Evolutionary conservation across 495 filamentous ascomycete species (phyloP), one percentile per base, ranked within the genome.

Genomic region (Penicillium argentinense): DNA sequence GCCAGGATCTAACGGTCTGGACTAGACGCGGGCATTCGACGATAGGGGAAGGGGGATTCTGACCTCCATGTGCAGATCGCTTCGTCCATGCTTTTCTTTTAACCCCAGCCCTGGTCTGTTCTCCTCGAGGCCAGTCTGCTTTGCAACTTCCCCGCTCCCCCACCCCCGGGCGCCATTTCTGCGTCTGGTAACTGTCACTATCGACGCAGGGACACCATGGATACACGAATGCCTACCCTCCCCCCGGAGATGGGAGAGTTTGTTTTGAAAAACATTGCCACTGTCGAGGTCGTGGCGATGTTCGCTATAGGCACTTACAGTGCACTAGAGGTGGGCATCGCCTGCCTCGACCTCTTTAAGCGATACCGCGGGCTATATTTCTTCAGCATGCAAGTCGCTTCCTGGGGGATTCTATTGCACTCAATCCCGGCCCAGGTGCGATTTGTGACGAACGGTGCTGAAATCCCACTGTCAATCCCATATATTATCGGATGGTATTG

Each of bases 401-500:
- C 57, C 5, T 61, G 59, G 44, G 66, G 65, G 1, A 63, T 63
- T n/a, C 11, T 59, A 4, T 11, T 72, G 0, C 53, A 72, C 39
- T 47, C 45, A 5, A 41, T 68, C 2, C 30, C 51, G 9, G 39
- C 47, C 3, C 39, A 48, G 33, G 2, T 51, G 0, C 42, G 30
- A 3, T 62, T 28, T 4, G 5, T 41, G 3, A n/a, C 12, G 0
- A 1, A 5, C 2, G 40, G 40, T 17, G 26, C 49, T 1, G 28
- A 33, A 1, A 6, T 56, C 5, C 9, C 39, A 1, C 24, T 42
- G 33, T 17, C 21, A 3, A 25, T 56, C 18, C 36, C 37, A 3
- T 60, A 69, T 24, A 60, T 68, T 11, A 50, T 80, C 14, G 82
- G 82, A 6, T 86, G 79, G 75, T 75, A 69, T 23, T 56, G 59